phyloP scores from a whole-genome alignment of 495 filamentous ascomycete species.

The Aspergillus ostianus region DNA sequence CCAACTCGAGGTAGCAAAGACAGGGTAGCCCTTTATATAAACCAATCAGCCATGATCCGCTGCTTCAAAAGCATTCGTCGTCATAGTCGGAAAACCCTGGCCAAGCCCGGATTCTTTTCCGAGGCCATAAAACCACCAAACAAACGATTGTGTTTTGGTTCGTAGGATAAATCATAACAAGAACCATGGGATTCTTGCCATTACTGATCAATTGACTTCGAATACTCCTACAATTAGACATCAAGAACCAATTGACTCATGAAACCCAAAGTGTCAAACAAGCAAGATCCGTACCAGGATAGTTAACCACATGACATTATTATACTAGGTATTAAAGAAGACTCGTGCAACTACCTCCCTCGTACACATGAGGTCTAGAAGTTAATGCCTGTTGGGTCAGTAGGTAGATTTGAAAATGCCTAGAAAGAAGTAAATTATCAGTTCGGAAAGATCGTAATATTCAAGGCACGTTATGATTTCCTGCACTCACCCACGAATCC shows the following conservation, averaged over 20 bases:
- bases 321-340: too few relatives aligned
- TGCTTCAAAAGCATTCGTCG: background rate
- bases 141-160: too few relatives aligned
- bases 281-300: too few relatives aligned
- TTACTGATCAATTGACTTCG: too few relatives aligned
- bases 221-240: too few relatives aligned
- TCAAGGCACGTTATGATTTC: background rate
- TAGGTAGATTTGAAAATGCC: constrained; percentile 29
- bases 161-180: too few relatives aligned
- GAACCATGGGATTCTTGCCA: too few relatives aligned
- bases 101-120: constrained; percentile 10
- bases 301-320: too few relatives aligned
- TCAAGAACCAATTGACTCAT: too few relatives aligned
- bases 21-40: background rate
- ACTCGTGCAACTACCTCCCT: too few relatives aligned
- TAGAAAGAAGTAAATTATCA: background rate
- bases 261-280: too few relatives aligned
- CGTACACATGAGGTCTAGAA: constrained; percentile 5
- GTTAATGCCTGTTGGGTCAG: constrained; percentile 22
- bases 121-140: background rate
- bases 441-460: background rate
- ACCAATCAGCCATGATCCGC: background rate
- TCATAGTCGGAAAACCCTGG: constrained; percentile 7
- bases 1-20: background rate
- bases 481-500: constrained; percentile 33